A percentile compares a stretch with the other conserved stretches of the same genome.
Conservation (phyloP, 176 grass and related monocot genomes). For the Panicum miliaceum region DNA sequence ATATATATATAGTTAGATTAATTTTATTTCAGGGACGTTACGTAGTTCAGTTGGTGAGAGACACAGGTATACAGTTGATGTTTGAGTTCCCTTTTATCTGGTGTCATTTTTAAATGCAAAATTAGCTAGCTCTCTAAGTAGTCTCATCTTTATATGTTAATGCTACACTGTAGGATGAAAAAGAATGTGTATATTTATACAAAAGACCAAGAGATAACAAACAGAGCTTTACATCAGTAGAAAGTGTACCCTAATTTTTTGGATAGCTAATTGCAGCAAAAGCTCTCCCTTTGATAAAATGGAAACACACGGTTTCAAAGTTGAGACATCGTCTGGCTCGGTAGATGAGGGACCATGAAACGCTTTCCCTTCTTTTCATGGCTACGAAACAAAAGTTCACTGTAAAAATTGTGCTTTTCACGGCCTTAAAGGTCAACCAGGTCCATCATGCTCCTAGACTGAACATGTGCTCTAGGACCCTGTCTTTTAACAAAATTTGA, state of each 20-base stretch:
- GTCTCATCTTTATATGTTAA: neutral
- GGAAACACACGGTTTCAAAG: neutral
- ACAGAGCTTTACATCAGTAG: neutral
- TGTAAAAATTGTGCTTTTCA: constrained; percentile 1
- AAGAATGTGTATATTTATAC: neutral
- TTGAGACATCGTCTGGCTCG: neutral
- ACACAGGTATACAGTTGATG: neutral
- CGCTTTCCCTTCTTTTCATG: constrained; percentile 41
- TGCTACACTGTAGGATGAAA: neutral
- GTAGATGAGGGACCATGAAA: constrained; percentile 26
- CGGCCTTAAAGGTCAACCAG: constrained; percentile 37
- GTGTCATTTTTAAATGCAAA: neutral
- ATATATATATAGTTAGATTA: neutral
- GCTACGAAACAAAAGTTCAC: constrained; percentile 20
- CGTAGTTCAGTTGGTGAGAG: neutral
- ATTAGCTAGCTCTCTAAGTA: neutral
- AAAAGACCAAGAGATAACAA: neutral
- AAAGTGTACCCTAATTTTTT: neutral
- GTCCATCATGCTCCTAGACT: constrained; percentile 1
- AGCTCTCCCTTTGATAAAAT: neutral
- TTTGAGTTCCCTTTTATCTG: neutral
- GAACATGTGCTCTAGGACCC: constrained; percentile 4
- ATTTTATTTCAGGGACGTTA: neutral
- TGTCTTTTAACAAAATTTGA: constrained; percentile 38
- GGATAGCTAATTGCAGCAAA: neutral